A percentile compares a stretch with the other conserved stretches of the same genome.
phyloP scores from a whole-genome alignment of 495 filamentous ascomycete species.

The Penicillium tannophilum region DNA sequence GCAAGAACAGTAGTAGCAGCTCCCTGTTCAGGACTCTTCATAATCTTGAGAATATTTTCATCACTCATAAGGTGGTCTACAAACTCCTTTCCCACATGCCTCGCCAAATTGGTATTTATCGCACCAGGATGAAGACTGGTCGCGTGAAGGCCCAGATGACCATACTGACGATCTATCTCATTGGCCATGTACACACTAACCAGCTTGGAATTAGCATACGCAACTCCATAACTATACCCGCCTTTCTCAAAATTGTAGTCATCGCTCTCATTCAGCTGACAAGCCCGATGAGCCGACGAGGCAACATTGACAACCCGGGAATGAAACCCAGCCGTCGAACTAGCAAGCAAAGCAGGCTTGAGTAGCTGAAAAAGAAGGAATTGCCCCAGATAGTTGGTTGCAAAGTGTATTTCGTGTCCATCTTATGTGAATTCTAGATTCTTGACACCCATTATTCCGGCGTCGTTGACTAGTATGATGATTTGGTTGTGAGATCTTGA shows the following conservation, averaged over 20 bases:
- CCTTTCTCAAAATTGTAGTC: slow-evolving; percentile 30
- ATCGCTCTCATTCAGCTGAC: slow-evolving; percentile 19
- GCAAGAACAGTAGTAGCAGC: slow-evolving; percentile 48
- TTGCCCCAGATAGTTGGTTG: slow-evolving; percentile 50
- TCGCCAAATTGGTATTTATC: slow-evolving; percentile 24
- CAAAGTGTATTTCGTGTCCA: slow-evolving; percentile 48
- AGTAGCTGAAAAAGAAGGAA: slow-evolving; percentile 54
- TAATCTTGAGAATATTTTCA: slow-evolving; percentile 18
- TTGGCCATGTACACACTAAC: slow-evolving; percentile 42
- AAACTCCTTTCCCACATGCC: slow-evolving; percentile 11
- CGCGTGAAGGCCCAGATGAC: slow-evolving; percentile 37
- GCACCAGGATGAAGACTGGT: slow-evolving; percentile 43
- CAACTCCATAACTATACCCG: slow-evolving; percentile 31
- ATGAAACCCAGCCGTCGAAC: slow-evolving; percentile 35
- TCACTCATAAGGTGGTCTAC: slow-evolving; percentile 21
- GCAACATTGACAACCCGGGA: slow-evolving; percentile 48
- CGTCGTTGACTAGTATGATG: slow-evolving; percentile 51
- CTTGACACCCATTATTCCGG: slow-evolving; percentile 51
- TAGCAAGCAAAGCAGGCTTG: slow-evolving; percentile 41
- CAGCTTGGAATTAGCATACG: slow-evolving; percentile 37
- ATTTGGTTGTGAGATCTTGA: slow-evolving; percentile 34
- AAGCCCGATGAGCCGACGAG: slow-evolving; percentile 36
- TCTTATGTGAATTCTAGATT: slow-evolving; percentile 40
- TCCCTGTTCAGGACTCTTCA: slow-evolving; percentile 38
- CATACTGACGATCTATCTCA: slow-evolving; percentile 43